These are phyloP conservation scores for Leccinum subspadiceum DNA, from an alignment of 1,284 basidiomycete genomes.

Conservation along the genomic window DNA sequence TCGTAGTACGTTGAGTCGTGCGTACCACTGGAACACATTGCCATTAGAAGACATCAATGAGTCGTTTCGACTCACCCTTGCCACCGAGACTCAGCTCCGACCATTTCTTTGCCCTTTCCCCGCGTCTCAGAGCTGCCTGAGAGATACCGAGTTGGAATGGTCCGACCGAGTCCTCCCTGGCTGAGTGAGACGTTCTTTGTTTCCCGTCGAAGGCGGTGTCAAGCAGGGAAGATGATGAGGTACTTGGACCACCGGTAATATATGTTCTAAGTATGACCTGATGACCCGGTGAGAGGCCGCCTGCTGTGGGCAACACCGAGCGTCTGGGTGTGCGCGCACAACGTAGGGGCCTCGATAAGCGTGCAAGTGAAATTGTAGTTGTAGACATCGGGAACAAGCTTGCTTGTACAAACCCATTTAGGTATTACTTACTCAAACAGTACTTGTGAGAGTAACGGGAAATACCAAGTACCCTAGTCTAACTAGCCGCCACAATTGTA, in stretches of 20 bases:
- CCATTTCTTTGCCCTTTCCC: slow-evolving; percentile 72
- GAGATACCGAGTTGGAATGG: slow-evolving; percentile 81
- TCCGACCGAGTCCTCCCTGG: slow-evolving; percentile 63
- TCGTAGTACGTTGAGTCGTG: slow-evolving; percentile 75
- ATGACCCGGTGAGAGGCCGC: neutral
- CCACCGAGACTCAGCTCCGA: slow-evolving; percentile 77
- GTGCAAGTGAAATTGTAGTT: slow-evolving; percentile 4
- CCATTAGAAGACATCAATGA: neutral
- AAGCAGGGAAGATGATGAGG: slow-evolving; percentile 55
- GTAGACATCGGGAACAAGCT: slow-evolving; percentile 9
- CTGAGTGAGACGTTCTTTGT: slow-evolving; percentile 36
- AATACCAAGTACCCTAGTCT: neutral
- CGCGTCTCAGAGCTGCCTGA: slow-evolving; percentile 50
- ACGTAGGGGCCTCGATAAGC: slow-evolving; percentile 10
- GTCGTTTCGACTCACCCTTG: slow-evolving; percentile 59
- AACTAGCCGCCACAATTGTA: neutral
- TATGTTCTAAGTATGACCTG: slow-evolving; percentile 35
- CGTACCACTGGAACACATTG: slow-evolving; percentile 16
- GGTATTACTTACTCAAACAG: neutral
- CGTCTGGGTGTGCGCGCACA: neutral
- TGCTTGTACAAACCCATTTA: neutral
- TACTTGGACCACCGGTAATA: slow-evolving; percentile 51
- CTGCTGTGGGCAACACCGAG: neutral
- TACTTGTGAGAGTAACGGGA: neutral
- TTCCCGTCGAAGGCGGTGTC: slow-evolving; percentile 67